Evolutionary conservation across 2,329 filamentous ascomycete genomes (phyloP), one percentile per base, ranked within the genome.

Genomic region (Conoideocrella luteorostrata): DNA sequence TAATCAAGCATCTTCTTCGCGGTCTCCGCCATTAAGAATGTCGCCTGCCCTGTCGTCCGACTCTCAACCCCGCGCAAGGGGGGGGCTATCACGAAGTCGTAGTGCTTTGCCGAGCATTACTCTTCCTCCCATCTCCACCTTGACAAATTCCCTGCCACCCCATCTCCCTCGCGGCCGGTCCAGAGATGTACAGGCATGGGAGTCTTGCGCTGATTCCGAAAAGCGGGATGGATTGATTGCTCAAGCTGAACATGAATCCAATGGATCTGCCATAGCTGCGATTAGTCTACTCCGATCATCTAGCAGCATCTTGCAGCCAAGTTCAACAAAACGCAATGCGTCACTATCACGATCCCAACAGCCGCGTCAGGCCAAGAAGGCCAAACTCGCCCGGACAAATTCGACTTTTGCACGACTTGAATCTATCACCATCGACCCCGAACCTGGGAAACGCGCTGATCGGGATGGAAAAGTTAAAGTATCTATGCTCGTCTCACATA

Each of bases 181-280:
- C 45, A 82, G 88, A 43, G 87, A 96, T 61, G 87, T 89, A 15
- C 82, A 89, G 40, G 86, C 85, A 6, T 96, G 91, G 91, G 88
- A 95, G 57, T 88, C 88, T 45, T 90, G 86, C 67, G 91, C 88
- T 56, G 88, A 95, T 58, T 82, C 83, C 7, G 86, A 93, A 52
- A 69, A 78, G 41, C 82, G 85, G 34, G 87, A 88, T 56, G 86
- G 88, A 52, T 69, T 95, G 44, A 89, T 84, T 18, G 78, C 78
- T n/a, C 84, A 88, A 52, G 86, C 86, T 9, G 85, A 91, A 64
- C 82, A 87, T 53, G 88, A 94, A 58, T 79, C 79, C 7, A 87
- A 76, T 52, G 88, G 87, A 18, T 90, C 86, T 33, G 88, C 87
- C 43, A 78, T 85, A 47, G 86, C 86, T 26, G 88, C 86, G 28